Evolutionary conservation across 352 stramenopile genomes (phyloP).

Genomic region (Phytopythium oedochilum): DNA sequence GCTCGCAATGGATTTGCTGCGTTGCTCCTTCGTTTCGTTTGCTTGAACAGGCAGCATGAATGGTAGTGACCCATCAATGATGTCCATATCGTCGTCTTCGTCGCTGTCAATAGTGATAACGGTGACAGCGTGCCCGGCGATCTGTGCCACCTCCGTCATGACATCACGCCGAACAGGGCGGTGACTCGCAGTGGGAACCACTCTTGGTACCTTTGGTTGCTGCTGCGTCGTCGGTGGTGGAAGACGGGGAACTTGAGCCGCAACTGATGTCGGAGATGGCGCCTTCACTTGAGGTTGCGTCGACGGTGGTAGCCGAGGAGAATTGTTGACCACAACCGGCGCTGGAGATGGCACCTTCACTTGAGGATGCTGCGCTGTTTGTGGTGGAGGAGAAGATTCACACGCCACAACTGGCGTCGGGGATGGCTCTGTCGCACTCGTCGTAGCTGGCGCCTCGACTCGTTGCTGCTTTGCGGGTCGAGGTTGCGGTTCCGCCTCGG

Average conservation of each 20-base stretch:
- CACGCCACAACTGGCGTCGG: no score
- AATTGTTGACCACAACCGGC: no score
- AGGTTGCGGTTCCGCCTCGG: background rate
- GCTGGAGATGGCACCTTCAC: no score
- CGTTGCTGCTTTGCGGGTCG: background rate
- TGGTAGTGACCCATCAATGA: background rate
- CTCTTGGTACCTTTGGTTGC: no score
- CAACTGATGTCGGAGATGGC: background rate
- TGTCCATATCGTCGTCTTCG: conserved; percentile 1
- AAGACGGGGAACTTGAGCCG: no score
- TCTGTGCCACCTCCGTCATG: background rate
- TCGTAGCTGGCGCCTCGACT: background rate
- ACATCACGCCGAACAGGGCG: background rate
- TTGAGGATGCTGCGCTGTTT: no score
- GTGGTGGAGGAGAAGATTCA: no score
- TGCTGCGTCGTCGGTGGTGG: no score
- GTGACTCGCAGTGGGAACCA: background rate
- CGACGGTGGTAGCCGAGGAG: background rate
- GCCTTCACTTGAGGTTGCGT: background rate
- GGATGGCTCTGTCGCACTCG: no score
- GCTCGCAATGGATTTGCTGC: background rate
- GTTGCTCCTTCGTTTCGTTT: background rate
- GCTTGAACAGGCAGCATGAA: background rate
- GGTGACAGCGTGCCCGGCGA: background rate
- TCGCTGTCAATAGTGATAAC: conserved; percentile 1